These are phyloP conservation scores for Trichoderma aggressivum DNA, from an alignment of 2,329 filamentous ascomycete genomes.

Conservation along the genomic window DNA sequence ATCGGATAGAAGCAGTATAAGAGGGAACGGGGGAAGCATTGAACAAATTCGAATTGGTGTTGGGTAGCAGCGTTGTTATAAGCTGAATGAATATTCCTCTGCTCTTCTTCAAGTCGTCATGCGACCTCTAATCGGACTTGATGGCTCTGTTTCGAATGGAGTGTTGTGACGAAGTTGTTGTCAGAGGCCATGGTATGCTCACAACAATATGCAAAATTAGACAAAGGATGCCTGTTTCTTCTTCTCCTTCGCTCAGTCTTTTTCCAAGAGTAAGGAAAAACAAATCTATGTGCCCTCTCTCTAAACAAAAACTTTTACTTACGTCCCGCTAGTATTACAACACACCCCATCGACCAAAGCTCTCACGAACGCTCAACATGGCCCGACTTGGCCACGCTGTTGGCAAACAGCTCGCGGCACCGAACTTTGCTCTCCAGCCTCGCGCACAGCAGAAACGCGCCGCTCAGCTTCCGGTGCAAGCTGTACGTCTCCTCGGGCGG, in stretches of 20 bases:
- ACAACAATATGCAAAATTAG: not conserved
- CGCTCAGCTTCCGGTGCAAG: constrained; percentile 89
- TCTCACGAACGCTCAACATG: constrained; percentile 23
- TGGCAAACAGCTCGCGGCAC: constrained; percentile 75
- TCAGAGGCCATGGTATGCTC: not conserved
- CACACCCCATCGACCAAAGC: not conserved
- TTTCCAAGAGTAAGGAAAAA: not conserved
- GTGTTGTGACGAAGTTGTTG: not conserved
- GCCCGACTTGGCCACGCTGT: constrained; percentile 44
- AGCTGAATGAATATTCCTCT: no score
- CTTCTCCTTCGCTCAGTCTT: not conserved
- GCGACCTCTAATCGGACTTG: not conserved
- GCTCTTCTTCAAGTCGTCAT: not conserved
- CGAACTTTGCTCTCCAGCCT: constrained; percentile 76
- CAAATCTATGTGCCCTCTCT: not conserved
- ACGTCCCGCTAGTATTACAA: not conserved
- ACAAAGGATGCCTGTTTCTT: not conserved
- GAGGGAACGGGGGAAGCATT: not conserved
- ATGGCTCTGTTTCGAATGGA: not conserved
- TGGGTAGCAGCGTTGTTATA: not conserved
- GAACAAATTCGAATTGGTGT: not conserved
- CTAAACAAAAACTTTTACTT: not conserved
- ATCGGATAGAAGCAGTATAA: not conserved
- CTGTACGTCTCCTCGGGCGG: constrained; percentile 98
- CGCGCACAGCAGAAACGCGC: constrained; percentile 90